Conservation (phyloP, 163 green algal genomes). For the Smithsoniella earleae region DNA sequence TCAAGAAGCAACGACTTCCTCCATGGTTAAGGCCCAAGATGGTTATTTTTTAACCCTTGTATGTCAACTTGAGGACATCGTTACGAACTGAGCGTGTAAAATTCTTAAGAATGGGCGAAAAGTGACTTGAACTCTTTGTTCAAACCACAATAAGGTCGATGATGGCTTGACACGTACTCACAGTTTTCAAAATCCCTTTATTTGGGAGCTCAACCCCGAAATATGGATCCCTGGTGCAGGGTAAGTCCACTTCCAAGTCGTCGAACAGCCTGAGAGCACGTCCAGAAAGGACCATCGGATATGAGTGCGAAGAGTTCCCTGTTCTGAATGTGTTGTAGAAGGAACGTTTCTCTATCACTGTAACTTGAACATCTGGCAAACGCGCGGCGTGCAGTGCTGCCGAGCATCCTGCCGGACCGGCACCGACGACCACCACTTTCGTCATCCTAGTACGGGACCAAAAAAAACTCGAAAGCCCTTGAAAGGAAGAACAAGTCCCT, state of each 20-base stretch:
- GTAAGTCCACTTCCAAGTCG: constrained; percentile 4
- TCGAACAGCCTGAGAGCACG: neutral
- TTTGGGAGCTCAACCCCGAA: neutral
- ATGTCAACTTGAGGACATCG: neutral
- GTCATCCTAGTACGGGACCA: constrained; percentile 3
- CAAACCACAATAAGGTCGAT: no score
- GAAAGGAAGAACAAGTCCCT: neutral
- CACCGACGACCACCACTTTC: constrained; percentile 22
- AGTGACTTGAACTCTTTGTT: no score
- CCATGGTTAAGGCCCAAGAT: neutral
- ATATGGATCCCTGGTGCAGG: constrained; percentile 12
- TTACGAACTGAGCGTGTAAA: neutral
- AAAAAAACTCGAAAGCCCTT: neutral
- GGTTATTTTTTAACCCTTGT: neutral
- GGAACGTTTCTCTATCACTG: constrained; percentile 12
- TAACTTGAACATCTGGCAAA: constrained; percentile 1
- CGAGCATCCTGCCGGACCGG: constrained; percentile 6
- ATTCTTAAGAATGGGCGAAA: neutral
- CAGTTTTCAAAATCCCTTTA: neutral
- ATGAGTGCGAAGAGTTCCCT: neutral
- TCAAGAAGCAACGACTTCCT: no score
- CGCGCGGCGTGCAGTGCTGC: constrained; percentile 1
- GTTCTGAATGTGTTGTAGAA: constrained; percentile 14
- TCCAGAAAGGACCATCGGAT: constrained; percentile 19
- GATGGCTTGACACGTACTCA: no score